Evolutionary conservation across 345 rosid genomes (phyloP), one percentile per base, ranked within the genome.

Genomic region (Brassica carinata): DNA sequence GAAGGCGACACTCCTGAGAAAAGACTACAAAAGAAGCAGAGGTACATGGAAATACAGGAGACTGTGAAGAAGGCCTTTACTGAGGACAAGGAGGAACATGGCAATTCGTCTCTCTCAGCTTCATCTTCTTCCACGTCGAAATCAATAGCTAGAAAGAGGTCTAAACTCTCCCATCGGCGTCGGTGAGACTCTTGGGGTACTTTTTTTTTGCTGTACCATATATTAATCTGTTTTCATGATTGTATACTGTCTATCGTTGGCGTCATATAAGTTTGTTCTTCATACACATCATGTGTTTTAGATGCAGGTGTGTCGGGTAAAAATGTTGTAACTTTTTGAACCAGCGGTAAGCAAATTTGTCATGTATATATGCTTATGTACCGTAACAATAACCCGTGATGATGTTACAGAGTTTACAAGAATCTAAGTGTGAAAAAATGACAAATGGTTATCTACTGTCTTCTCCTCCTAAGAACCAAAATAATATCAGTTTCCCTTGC

Each of bases 1-100:
- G 89, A 88, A 64, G 83, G 83, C 0, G 91, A 85, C 51, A 83
- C 87, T 8, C 78, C 81, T 0, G 90, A 90, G 43, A 92, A 85
- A 59, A 83, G 81, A 53, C 38, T 34, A 11, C 79, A 84, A 5
- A 94, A 90, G 85, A 87, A 26, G 77, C 84, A 68, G 77, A 89
- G 89, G 83, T 88, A 82, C 73, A 45, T 67, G 73, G 92, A 92
- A 77, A 86, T 89, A 43, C 89, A 84, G 72, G 89, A 91, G 43
- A 43, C 10, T 62, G 17, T 92, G 4, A 58, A 36, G 11, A 82
- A 89, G 80, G 94, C 96, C 27, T 92, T 84, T 51, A 75, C 15
- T 66, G 87, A 88, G 77, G 95, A 94, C 78, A 90, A 87, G 70
- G 88, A 84, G 72, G 91, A 89, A 85, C 64, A 77, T 30, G 88